Base-by-base conservation (phyloP, 2,329 filamentous ascomycete genomes). In the Fusarium denticulatum region DNA sequence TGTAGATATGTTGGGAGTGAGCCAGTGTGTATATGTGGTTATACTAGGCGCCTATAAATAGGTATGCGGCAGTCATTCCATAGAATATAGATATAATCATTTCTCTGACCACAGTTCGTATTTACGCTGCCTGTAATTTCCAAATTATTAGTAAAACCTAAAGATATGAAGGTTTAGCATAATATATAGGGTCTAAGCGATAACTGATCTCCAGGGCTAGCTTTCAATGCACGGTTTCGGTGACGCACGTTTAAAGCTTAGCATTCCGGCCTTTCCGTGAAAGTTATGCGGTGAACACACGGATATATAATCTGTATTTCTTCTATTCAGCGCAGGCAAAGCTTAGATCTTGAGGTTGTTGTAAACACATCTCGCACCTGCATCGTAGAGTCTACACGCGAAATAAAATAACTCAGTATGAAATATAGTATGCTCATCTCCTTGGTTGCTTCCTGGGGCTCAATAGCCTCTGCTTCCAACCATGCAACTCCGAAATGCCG, bases 391-490 rank as follows among this genome's bases (percentile, higher is more conserved):
- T 11, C 12, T 12, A 12, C 2, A 16, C 22, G 22, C 28, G 13
- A 1, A n/a, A 8, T 0, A 4, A n/a, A 12, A 12, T 8, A 49
- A 2, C 5, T 32, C 15, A 34, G 4, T 10, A 50, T 50, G 47
- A 50, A 24, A 8, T 20, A 3, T 20, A 50, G 3, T 5, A 0
- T 34, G 9, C 0, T 24, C 3, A 5, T 0, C 8, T 14, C 15
- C 0, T 34, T 50, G 6, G 8, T 50, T 11, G 15, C 22, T 0
- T 34, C 28, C 11, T 34, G 1, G 5, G 5, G 6, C 4, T 5
- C 10, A 3, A 0, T 16, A 14, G 22, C 8, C 1, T 50, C 28
- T 11, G 30, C n/a, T 50, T 24, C 47, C 3, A 34, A 34, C 8
- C 30, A 24, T 16, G 1, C 8, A 7, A 11, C 22, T 1, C 14